These are phyloP conservation scores for Pseudogymnoascus sp. DNA, from an alignment of 2,329 filamentous ascomycete species.

Conservation along the genomic window DNA sequence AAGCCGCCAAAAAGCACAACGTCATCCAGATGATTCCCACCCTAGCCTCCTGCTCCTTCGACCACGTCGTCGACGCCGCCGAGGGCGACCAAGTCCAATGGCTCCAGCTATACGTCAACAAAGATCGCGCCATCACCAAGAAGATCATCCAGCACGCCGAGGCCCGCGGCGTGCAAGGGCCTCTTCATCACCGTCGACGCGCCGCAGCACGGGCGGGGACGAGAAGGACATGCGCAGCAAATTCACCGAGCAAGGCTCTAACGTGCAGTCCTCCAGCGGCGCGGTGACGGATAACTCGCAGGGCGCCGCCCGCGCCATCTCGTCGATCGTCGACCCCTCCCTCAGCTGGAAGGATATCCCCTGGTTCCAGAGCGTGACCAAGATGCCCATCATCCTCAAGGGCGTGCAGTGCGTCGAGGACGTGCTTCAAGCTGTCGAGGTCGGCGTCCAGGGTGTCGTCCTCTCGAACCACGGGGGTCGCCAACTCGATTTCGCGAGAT, in stretches of 20 bases:
- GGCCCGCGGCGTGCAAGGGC: constrained; percentile 80
- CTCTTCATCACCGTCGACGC: constrained; percentile 99
- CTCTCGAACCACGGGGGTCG: constrained; percentile 94
- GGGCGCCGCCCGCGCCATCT: constrained; percentile 90
- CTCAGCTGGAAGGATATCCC: constrained; percentile 90
- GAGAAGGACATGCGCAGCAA: constrained; percentile 98
- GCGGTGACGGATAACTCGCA: constrained; percentile 76
- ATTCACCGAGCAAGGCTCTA: constrained; percentile 75
- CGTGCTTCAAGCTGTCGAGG: constrained; percentile 77
- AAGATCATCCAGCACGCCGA: constrained; percentile 90
- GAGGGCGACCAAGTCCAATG: constrained; percentile 81
- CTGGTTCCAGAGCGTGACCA: constrained; percentile 86
- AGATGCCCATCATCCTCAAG: constrained; percentile 94
- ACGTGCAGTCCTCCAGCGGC: constrained; percentile 65
- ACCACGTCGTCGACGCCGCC: constrained; percentile 87
- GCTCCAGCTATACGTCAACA: constrained; percentile 94
- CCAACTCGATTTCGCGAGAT: constrained; percentile 86
- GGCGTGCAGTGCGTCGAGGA: constrained; percentile 95
- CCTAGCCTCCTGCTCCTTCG: constrained; percentile 91
- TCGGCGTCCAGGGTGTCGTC: constrained; percentile 80
- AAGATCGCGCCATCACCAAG: constrained; percentile 83
- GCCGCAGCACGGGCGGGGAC: constrained; percentile 83
- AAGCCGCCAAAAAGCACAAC: constrained; percentile 75
- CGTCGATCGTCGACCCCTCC: constrained; percentile 91
- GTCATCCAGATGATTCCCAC: constrained; percentile 99